phyloP scores from a whole-genome alignment of 2,329 filamentous ascomycete genomes.

The Epichloe sp. region DNA sequence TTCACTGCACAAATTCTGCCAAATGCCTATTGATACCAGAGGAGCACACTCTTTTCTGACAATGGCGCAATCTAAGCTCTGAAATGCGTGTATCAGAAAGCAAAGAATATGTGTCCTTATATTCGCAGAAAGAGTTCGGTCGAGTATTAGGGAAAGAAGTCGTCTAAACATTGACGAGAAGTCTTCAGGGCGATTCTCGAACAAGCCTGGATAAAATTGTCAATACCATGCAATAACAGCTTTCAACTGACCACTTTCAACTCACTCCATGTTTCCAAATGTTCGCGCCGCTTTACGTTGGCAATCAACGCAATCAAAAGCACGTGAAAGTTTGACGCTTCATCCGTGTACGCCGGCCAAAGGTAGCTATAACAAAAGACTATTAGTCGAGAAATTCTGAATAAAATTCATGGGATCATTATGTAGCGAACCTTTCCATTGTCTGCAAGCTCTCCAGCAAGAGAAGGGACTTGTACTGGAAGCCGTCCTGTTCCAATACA shows the following conservation, averaged over 20 bases:
- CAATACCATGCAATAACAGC: conserved; percentile 6
- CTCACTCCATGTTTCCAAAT: conserved; percentile 75
- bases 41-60: conserved; percentile 95
- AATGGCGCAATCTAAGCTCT: conserved; percentile 77
- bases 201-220: conserved; percentile 42
- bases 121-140: conserved; percentile 48
- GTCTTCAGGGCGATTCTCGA: conserved; percentile 61
- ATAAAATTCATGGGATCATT: not conserved
- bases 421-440: conserved; percentile 53
- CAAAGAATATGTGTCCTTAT: conserved; percentile 74
- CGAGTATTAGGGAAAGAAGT: conserved; percentile 73
- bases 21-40: conserved; percentile 85
- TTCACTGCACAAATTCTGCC: conserved; percentile 83
- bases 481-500: conserved; percentile 66
- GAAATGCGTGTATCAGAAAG: conserved; percentile 85
- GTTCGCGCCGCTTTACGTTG: conserved; percentile 79
- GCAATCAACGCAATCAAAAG: conserved; percentile 74
- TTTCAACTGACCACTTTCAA: not conserved
- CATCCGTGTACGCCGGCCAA: conserved; percentile 84
- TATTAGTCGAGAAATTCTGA: not conserved
- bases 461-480: conserved; percentile 63
- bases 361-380: conserved; percentile 50
- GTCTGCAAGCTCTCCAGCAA: conserved; percentile 83
- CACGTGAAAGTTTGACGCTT: conserved; percentile 84
- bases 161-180: conserved; percentile 87